phyloP scores from a whole-genome alignment of 768 basidiomycete species.

The Russula emetica region DNA sequence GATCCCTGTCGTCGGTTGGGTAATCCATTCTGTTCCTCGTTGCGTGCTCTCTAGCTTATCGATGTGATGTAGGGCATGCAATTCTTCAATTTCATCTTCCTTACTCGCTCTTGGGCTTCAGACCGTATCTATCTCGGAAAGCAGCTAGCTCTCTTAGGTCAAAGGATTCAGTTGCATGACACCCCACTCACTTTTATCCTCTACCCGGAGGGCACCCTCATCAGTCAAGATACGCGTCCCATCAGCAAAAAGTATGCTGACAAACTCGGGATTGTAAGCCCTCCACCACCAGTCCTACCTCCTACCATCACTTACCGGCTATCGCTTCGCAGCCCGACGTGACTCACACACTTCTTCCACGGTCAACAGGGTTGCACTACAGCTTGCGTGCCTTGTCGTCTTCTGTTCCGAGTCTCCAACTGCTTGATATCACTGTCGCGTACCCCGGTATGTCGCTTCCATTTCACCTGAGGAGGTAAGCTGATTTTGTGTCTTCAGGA shows the following conservation, averaged over 20 bases:
- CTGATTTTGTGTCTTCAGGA: conserved; percentile 40
- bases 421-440: conserved; percentile 88
- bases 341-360: conserved; percentile 76
- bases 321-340: conserved; percentile 60
- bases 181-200: conserved; percentile 77
- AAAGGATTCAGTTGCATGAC: conserved; percentile 60
- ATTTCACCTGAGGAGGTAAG: background rate
- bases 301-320: background rate
- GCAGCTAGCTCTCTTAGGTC: conserved; percentile 64
- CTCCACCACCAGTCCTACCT: conserved; percentile 23
- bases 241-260: conserved; percentile 84
- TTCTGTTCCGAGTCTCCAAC: conserved; percentile 65
- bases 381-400: conserved; percentile 77
- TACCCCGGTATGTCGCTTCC: conserved; percentile 68
- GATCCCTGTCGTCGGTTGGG: conserved; percentile 87
- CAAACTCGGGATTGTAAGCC: conserved; percentile 78
- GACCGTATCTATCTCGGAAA: conserved; percentile 66
- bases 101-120: conserved; percentile 86
- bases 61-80: conserved; percentile 78
- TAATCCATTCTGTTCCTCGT: conserved; percentile 35
- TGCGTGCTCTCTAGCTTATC: background rate
- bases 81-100: conserved; percentile 91
- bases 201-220: conserved; percentile 95
- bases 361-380: conserved; percentile 87
- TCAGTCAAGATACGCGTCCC: conserved; percentile 80